Evolutionary conservation across 2,329 filamentous ascomycete genomes (phyloP), one percentile per base, ranked within the genome.

Genomic region (Lasiodiplodia gonubiensis): DNA sequence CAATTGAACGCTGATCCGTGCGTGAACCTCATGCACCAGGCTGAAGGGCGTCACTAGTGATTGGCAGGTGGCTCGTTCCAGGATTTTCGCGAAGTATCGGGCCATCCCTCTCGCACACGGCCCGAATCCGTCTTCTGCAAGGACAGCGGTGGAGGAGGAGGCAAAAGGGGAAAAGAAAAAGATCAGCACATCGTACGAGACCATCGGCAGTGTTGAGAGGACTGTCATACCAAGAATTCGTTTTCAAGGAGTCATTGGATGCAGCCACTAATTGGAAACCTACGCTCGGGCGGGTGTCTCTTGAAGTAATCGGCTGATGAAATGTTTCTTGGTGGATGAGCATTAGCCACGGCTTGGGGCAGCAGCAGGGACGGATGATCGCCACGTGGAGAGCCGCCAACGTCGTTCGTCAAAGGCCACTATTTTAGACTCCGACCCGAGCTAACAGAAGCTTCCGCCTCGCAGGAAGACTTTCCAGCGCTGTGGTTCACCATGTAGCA

Each of bases 1-100:
- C 59, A 46, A 46, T 63, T 63, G 46, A 63, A 51, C 42, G 59
- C 59, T 51, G 59, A 63, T 63, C 42, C 12, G 59, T 21, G 59
- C 59, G 49, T 21, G 42, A 37, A 48, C 30, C 46, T 48, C 46
- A 46, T 25, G 59, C 42, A 30, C 27, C 49, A 63, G 46, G 23
- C 46, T 63, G 30, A n/a, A 30, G 25, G 18, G n/a, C 5, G n/a
- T 30, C 21, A 2, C 27, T 2, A 8, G 46, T 51, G 59, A 63
- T 63, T 63, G 59, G 59, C n/a, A 51, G 59, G 18, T 4, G 33
- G 18, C 25, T 25, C 1, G 18, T 11, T 7, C 25, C 27, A 33
- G 42, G 23, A 25, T 21, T 49, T n/a, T 27, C 21, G 42, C 25
- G 25, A 4, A 18, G 33, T 21, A 5, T n/a, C 39, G 39, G 23